Percentiles rank a stretch among this genome's conserved stretches.
Evolutionary conservation across 2,329 filamentous ascomycete genomes (phyloP).

Genomic region (Colletotrichum chlorophyti): DNA sequence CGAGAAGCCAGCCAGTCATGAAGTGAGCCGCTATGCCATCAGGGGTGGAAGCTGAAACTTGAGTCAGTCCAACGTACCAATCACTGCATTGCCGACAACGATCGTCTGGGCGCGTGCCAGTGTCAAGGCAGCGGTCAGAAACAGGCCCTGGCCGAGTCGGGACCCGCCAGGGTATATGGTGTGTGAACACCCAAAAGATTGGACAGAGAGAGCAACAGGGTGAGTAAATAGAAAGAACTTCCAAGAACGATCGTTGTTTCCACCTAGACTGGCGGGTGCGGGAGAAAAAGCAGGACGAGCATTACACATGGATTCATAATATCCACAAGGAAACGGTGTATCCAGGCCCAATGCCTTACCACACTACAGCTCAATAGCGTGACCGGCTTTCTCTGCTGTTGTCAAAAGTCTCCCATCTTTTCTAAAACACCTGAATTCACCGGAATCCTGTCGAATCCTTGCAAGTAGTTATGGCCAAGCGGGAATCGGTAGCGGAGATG

Average conservation of each 20-base stretch:
- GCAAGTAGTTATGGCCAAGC: neutral
- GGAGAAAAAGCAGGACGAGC: neutral
- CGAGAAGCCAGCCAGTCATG: neutral
- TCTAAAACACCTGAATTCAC: neutral
- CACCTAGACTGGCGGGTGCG: conserved; percentile 18
- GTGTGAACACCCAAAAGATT: neutral
- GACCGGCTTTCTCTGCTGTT: neutral
- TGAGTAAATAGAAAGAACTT: neutral
- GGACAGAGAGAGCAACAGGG: conserved; percentile 7
- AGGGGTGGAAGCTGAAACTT: neutral
- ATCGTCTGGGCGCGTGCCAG: conserved; percentile 10
- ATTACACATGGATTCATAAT: conserved; percentile 5
- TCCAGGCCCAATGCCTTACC: neutral
- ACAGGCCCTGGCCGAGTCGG: conserved; percentile 7
- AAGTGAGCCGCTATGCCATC: neutral
- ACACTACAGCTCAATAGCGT: neutral
- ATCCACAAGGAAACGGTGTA: conserved; percentile 11
- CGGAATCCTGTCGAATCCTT: neutral
- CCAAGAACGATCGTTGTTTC: conserved; percentile 1
- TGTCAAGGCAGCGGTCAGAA: conserved; percentile 9
- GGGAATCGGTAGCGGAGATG: conserved; percentile 2
- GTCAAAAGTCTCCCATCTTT: neutral
- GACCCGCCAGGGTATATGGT: conserved; percentile 4
- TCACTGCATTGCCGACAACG: conserved; percentile 3
- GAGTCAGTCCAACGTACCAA: conserved; percentile 2